Percentiles rank a stretch among this genome's conserved stretches.
Conservation (phyloP, 257 asterid genomes). For the Nicotiana tomentosiformis region DNA sequence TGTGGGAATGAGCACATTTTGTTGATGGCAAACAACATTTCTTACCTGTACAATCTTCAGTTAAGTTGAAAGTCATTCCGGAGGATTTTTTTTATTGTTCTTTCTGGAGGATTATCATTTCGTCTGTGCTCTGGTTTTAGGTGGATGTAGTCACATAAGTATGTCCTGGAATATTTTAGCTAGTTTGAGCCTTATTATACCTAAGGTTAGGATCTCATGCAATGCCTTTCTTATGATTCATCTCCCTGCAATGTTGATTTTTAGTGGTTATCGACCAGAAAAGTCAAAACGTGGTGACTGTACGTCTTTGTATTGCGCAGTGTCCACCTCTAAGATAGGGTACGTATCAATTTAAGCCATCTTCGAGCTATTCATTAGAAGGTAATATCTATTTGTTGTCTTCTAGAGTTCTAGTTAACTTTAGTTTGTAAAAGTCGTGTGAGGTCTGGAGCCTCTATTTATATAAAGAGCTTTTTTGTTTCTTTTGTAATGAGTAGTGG, state of each 20-base stretch:
- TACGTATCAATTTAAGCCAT: neutral
- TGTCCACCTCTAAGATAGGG: neutral
- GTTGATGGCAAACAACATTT: neutral
- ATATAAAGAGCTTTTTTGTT: neutral
- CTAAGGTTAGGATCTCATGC: neutral
- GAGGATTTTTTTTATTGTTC: neutral
- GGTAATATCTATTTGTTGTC: neutral
- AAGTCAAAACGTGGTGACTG: neutral
- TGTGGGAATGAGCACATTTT: neutral
- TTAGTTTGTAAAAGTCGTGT: neutral
- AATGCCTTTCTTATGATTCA: neutral
- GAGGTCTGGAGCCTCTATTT: neutral
- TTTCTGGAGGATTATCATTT: neutral
- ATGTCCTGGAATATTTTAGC: neutral
- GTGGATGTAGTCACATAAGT: neutral
- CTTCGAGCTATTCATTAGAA: neutral
- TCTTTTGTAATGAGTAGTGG: neutral
- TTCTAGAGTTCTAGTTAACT: neutral
- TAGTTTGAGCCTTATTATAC: neutral
- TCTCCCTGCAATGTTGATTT: neutral
- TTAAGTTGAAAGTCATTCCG: neutral
- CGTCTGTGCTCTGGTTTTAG: neutral
- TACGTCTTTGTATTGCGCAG: neutral
- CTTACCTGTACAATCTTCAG: neutral
- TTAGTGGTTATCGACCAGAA: neutral